Evolutionary conservation across 225 moss, liverwort and hornwort genomes (phyloP), one percentile per base, ranked within the genome.

Genomic region (Rhytidiadelphus loreus): DNA sequence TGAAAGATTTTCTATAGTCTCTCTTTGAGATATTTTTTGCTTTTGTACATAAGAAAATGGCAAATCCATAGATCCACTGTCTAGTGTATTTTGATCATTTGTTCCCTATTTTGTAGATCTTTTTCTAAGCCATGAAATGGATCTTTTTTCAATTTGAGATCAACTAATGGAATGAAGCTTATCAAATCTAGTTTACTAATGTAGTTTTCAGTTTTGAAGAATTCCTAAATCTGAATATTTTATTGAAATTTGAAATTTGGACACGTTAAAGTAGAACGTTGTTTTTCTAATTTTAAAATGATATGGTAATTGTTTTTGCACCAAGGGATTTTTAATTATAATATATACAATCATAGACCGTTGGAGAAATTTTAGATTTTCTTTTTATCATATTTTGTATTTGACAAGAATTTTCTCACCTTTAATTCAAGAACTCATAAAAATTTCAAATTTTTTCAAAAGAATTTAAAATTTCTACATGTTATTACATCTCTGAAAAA

Each of bases 191-290:
- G 50, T 50, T 50, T 50, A n/a, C 13, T 50, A 50, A 13, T 44
- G 6, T 6, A 73, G 29, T 46, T 28, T 46, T 9, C 29, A 73
- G 2, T 6, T 46, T 18, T 44, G 29, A 6, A 73, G 4, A 4
- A 11, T 30, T 73, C 18, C 1, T 18, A 46, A 6, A 28, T 16
- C 16, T 9, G 6, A 30, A 29, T 18, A 6, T 72, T 17, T 30
- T 10, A 29, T 46, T 73, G 46, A 2, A 73, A 46, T 73, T 46
- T 18, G 28, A 73, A 73, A 2, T 73, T 29, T 46, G 11, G 11
- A 30, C 9, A 3, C 10, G 9, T 17, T 73, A 73, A 6, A 2
- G 11, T 18, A 0, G 11, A 43, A 1, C 43, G 0, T 0, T 43
- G 0, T 25, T 43, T 43, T 71, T 41, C 5, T 41, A 8, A 13